Conservation (phyloP, 1,139 yeast species). For the Blastobotrys aristatus region DNA sequence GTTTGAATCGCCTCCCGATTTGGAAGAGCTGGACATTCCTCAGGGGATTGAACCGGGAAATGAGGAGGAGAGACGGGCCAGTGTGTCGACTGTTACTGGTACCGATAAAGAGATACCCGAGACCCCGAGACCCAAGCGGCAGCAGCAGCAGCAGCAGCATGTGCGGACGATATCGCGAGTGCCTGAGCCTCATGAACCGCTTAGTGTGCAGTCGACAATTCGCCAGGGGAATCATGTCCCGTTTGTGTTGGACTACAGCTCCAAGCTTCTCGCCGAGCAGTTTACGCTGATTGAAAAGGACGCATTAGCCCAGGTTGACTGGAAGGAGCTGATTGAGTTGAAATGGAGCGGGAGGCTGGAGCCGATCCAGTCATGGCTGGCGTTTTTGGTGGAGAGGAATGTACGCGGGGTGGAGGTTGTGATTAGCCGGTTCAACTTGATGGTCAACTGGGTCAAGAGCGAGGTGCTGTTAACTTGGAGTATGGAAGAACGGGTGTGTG, state of each 20-base stretch:
- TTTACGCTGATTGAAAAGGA: conserved; percentile 84
- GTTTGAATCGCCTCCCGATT: conserved; percentile 10
- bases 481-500: conserved; percentile 53
- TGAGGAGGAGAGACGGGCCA: not conserved
- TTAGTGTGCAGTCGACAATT: conserved; percentile 2
- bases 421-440: conserved; percentile 80
- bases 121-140: not conserved
- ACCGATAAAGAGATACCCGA: not conserved
- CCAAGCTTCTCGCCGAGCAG: conserved; percentile 66
- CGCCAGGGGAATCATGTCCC: conserved; percentile 54
- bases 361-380: conserved; percentile 84
- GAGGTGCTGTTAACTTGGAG: conserved; percentile 70
- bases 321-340: conserved; percentile 82
- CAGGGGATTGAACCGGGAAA: conserved; percentile 1
- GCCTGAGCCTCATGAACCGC: conserved; percentile 8
- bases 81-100: not conserved
- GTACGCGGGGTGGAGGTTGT: conserved; percentile 70
- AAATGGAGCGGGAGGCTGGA: conserved; percentile 54
- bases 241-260: conserved; percentile 66
- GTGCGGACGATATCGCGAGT: conserved; percentile 5
- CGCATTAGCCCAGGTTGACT: conserved; percentile 76
- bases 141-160: not conserved
- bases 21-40: conserved; percentile 14
- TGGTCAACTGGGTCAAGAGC: conserved; percentile 86
- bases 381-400: conserved; percentile 59